These are phyloP conservation scores for Sporothrix variecibatus DNA, from an alignment of 2,329 filamentous ascomycete genomes.

Conservation along the genomic window DNA sequence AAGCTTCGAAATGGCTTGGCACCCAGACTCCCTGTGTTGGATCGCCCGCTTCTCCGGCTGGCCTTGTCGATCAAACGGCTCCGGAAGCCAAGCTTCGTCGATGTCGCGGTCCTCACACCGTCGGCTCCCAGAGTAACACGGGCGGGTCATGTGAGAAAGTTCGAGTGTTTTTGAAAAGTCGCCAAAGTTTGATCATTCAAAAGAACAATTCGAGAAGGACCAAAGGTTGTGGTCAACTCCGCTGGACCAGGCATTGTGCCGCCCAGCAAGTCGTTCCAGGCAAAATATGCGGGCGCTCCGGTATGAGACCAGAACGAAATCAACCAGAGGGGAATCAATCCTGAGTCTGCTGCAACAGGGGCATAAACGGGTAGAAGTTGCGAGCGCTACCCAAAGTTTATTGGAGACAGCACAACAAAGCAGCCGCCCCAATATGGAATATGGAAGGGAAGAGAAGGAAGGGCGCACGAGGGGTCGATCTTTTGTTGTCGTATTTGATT, in stretches of 20 bases:
- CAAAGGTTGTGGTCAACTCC: neutral
- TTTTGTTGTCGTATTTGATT: neutral
- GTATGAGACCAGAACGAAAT: neutral
- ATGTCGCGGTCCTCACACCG: neutral
- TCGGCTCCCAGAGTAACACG: neutral
- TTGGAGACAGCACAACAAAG: neutral
- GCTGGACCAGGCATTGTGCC: neutral
- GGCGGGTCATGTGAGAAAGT: neutral
- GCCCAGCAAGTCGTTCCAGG: neutral
- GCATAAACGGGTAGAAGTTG: neutral
- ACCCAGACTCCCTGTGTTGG: conserved; percentile 7
- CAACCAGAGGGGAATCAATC: neutral
- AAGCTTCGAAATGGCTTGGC: conserved; percentile 12
- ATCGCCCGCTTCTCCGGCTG: conserved; percentile 4
- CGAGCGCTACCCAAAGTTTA: neutral
- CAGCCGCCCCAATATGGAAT: neutral
- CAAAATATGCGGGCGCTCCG: neutral
- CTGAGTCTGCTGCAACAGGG: neutral
- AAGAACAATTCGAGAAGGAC: neutral
- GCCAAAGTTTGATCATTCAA: neutral
- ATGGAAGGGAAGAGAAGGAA: neutral
- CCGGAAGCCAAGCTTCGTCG: neutral
- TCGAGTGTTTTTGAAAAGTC: neutral
- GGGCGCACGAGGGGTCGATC: neutral
- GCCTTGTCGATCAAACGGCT: conserved; percentile 1